phyloP scores from a whole-genome alignment of 169 alveolate genomes.

The Eimeria sp. region DNA sequence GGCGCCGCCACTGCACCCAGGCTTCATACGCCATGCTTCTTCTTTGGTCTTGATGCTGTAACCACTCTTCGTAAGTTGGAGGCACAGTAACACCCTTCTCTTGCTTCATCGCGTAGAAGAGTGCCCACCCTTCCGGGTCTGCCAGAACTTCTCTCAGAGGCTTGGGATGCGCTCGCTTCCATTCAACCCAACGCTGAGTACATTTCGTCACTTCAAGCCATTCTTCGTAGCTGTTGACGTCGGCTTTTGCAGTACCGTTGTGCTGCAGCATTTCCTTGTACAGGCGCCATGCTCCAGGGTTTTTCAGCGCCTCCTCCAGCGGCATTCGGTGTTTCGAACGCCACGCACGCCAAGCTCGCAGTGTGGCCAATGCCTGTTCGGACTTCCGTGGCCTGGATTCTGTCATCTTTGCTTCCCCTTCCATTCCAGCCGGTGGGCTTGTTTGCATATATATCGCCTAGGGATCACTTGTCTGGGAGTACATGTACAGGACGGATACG shows the following conservation, averaged over 20 bases:
- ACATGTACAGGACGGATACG: background rate
- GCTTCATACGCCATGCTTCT: slow-evolving; percentile 25
- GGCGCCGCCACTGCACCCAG: slow-evolving; percentile 79
- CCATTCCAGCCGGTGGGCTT: slow-evolving; percentile 39
- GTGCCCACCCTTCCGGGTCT: slow-evolving; percentile 80
- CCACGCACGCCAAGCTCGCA: slow-evolving; percentile 78
- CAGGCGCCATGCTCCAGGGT: slow-evolving; percentile 71
- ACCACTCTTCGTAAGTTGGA: slow-evolving; percentile 73
- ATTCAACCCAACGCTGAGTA: slow-evolving; percentile 74
- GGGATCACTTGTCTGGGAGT: background rate
- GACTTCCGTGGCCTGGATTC: slow-evolving; percentile 58
- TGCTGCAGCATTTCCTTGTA: slow-evolving; percentile 76
- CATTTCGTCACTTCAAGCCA: slow-evolving; percentile 69
- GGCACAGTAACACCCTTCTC: slow-evolving; percentile 78
- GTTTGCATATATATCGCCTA: background rate
- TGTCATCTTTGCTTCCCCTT: slow-evolving; percentile 53
- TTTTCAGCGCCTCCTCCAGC: slow-evolving; percentile 78
- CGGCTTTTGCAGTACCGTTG: slow-evolving; percentile 34
- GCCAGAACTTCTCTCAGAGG: slow-evolving; percentile 75
- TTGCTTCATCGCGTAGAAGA: slow-evolving; percentile 72
- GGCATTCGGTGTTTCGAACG: slow-evolving; percentile 71
- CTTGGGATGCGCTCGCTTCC: slow-evolving; percentile 67
- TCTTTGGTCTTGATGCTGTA: slow-evolving; percentile 74
- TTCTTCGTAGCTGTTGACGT: slow-evolving; percentile 36
- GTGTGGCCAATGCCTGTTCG: slow-evolving; percentile 68